Evolutionary conservation across 1,284 basidiomycete genomes (phyloP).

Genomic region (Pisolithus thermaeus): DNA sequence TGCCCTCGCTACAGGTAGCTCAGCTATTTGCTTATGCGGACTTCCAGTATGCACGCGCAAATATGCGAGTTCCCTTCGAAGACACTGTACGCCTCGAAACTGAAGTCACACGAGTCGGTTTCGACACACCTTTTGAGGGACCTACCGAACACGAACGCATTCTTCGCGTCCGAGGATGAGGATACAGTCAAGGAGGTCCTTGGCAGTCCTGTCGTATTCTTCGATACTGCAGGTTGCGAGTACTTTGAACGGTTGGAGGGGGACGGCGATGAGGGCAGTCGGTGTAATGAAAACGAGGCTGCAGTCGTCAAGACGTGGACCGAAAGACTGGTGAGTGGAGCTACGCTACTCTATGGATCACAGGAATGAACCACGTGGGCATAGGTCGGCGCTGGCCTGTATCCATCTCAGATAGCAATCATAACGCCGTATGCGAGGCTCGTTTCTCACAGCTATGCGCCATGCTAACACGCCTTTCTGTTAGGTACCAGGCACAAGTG

Average conservation of each 20-base stretch:
- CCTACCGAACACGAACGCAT: slow-evolving; percentile 45
- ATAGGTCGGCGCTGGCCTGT: slow-evolving; percentile 67
- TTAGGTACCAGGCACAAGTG: slow-evolving; percentile 87
- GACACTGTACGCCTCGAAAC: slow-evolving; percentile 71
- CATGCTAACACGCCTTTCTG: background rate
- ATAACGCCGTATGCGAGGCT: slow-evolving; percentile 68
- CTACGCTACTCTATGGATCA: background rate
- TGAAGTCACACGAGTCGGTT: slow-evolving; percentile 72
- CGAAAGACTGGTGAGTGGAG: slow-evolving; percentile 58
- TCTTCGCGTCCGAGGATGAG: slow-evolving; percentile 48
- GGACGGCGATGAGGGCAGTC: slow-evolving; percentile 75
- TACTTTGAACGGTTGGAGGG: slow-evolving; percentile 77
- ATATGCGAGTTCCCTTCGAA: slow-evolving; percentile 88
- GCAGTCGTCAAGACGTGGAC: slow-evolving; percentile 81
- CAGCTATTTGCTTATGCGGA: slow-evolving; percentile 1
- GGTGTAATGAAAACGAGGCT: slow-evolving; percentile 92
- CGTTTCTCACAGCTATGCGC: background rate
- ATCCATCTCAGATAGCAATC: slow-evolving; percentile 76
- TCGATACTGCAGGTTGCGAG: slow-evolving; percentile 90
- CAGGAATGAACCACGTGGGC: slow-evolving; percentile 1
- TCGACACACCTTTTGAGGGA: slow-evolving; percentile 67
- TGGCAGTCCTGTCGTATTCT: slow-evolving; percentile 80
- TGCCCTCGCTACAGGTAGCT: slow-evolving; percentile 15
- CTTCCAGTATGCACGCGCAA: slow-evolving; percentile 73
- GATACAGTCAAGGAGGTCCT: slow-evolving; percentile 58